These are phyloP conservation scores for Cicer judaicum DNA, from an alignment of 306 rosid genomes.

Conservation along the genomic window DNA sequence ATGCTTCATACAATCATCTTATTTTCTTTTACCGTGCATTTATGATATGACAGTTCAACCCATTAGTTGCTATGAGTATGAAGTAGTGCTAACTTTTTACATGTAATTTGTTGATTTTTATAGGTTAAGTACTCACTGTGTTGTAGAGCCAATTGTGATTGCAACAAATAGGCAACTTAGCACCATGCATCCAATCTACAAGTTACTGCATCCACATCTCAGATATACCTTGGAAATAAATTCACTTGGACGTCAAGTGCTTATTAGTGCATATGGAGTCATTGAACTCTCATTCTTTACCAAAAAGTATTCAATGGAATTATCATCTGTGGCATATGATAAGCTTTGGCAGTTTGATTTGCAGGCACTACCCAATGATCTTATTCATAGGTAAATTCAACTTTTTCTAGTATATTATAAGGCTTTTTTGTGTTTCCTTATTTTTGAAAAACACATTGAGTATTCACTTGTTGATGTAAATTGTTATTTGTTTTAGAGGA, in stretches of 20 bases:
- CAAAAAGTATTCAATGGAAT: constrained; percentile 52
- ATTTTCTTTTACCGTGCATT: constrained; percentile 1
- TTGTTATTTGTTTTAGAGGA: constrained; percentile 43
- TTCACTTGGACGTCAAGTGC: constrained; percentile 48
- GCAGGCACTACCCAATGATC: constrained; percentile 56
- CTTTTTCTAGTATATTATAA: not conserved
- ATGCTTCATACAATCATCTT: not conserved
- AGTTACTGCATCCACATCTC: constrained; percentile 56
- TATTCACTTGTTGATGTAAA: not conserved
- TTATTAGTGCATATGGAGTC: constrained; percentile 52
- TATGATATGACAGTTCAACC: constrained; percentile 3
- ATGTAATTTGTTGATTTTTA: constrained; percentile 10
- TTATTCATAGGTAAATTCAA: constrained; percentile 45
- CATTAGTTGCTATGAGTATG: not conserved
- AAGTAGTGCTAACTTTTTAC: not conserved
- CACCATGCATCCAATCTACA: constrained; percentile 55
- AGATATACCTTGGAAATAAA: constrained; percentile 56
- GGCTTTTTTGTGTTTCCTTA: not conserved
- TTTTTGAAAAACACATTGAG: not conserved
- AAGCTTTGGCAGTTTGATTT: constrained; percentile 55
- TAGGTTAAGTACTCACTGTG: constrained; percentile 58
- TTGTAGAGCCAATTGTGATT: constrained; percentile 51
- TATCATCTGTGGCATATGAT: constrained; percentile 48
- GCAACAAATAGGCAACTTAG: constrained; percentile 61
- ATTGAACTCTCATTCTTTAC: constrained; percentile 50